Evolutionary conservation across 257 asterid genomes (phyloP), one percentile per base, ranked within the genome.

Genomic region (Pogostemon cablin): DNA sequence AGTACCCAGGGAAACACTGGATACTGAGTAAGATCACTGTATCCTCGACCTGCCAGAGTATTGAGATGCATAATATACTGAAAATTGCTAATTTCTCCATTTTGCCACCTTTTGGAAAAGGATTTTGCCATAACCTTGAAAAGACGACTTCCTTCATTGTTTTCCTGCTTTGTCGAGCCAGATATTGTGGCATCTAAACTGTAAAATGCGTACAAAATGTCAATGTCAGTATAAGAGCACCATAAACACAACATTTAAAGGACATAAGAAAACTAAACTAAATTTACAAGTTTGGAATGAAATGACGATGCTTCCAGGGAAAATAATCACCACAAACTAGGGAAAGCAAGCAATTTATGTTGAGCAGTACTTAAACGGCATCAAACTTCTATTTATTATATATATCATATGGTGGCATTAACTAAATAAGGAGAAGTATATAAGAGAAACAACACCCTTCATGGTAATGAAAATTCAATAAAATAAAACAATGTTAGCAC

Each of bases 31-130:
- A 95, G 92, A 81, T 95, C 99, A 83, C 98, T 95, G 81, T 95
- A 95, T 62, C 99, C 99, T 60, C 99, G 99, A 44, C 99, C 99
- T 38, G 99, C 99, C 48, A 95, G 88, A 9, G 99, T 95, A 83
- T 95, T 95, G 68, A 95, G 96, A 66, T 95, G 98, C 99, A 95
- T 95, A 63, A 95, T 90, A 77, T 95, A 95, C 86, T 95, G 99
- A 77, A 95, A 95, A 81, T 95, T 95, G 91, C 98, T 91, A 66
- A 95, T 95, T 82, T 95, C 99, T 74, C 99, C 99, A 87, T 88
- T 91, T 85, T 95, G 99, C 99, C 99, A 95, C 83, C 99, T 86
- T 86, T 91, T 95, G 74, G 99, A 95, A 67, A 95, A 91, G 59
- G 99, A 91, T 74, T 84, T 95, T 3, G 98, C 97, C 98, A 90